Evolutionary conservation across 176 grass and related monocot genomes (phyloP).

Genomic region (Stipa capillata): DNA sequence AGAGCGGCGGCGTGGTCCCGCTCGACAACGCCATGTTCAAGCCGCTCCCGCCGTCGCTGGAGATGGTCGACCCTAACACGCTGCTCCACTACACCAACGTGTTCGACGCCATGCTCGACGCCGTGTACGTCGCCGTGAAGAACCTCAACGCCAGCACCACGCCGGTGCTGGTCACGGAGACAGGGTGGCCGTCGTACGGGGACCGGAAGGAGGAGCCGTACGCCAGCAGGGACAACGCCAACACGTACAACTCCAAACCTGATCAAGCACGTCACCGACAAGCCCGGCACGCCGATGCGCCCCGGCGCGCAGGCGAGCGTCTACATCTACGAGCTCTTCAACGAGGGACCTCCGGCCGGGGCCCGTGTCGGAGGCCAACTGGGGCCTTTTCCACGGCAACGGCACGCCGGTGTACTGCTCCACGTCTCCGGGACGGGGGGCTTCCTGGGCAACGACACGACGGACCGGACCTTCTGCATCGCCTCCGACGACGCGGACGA

Average conservation of each 20-base stretch:
- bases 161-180: conserved; percentile 72
- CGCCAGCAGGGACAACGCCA: conserved; percentile 69
- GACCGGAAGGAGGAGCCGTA: conserved; percentile 61
- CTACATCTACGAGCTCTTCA: conserved; percentile 94
- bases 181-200: conserved; percentile 87
- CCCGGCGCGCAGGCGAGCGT: conserved; percentile 57
- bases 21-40: conserved; percentile 89
- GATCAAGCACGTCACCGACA: conserved; percentile 69
- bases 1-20: conserved; percentile 65
- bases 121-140: conserved; percentile 58
- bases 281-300: conserved; percentile 71
- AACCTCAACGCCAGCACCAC: conserved; percentile 43
- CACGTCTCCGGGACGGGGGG: conserved; percentile 61
- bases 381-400: conserved; percentile 93
- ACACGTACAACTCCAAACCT: conserved; percentile 85
- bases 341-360: conserved; percentile 89
- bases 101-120: conserved; percentile 94
- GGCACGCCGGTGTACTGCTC: conserved; percentile 84
- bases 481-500: conserved; percentile 69
- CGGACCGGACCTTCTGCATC: conserved; percentile 80
- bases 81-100: conserved; percentile 97
- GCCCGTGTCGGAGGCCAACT: conserved; percentile 77
- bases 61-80: conserved; percentile 96
- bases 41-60: conserved; percentile 59
- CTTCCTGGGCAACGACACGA: conserved; percentile 88